Evolutionary conservation across 352 stramenopile genomes (phyloP).

Genomic region (Globisporangium splendens): DNA sequence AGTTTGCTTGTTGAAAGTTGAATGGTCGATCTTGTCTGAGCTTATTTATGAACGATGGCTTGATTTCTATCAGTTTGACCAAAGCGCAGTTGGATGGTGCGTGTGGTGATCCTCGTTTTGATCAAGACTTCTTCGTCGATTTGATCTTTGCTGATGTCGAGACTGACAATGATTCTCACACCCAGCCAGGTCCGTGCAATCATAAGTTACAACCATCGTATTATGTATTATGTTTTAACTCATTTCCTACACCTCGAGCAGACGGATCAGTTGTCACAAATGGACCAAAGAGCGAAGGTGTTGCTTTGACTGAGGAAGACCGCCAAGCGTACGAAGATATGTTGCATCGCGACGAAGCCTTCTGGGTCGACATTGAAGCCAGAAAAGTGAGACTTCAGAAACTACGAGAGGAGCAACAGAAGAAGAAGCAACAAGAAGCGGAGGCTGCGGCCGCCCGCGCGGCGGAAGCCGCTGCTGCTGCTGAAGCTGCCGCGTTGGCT

Average conservation of each 20-base stretch:
- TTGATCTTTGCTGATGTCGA: conserved; percentile 95
- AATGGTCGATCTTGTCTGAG: too few species aligned
- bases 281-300: conserved; percentile 57
- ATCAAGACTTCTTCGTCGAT: conserved; percentile 96
- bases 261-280: conserved; percentile 14
- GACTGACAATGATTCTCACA: conserved; percentile 44
- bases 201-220: neutral
- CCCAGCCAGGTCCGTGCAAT: conserved; percentile 12
- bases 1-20: neutral
- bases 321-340: conserved; percentile 86
- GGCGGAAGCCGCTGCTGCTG: conserved; percentile 31
- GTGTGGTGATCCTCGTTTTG: conserved; percentile 91
- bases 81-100: conserved; percentile 96
- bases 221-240: neutral
- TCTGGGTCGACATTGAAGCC: conserved; percentile 84
- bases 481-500: conserved; percentile 28
- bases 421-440: conserved; percentile 62
- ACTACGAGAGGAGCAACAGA: conserved; percentile 61
- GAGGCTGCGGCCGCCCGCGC: conserved; percentile 36
- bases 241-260: neutral
- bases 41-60: neutral
- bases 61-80: conserved; percentile 66
- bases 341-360: conserved; percentile 82
- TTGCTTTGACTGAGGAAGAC: conserved; percentile 76
- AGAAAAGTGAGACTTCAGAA: conserved; percentile 71